These are phyloP conservation scores for Tylopilus sp. DNA, from an alignment of 768 basidiomycete species.

Conservation along the genomic window DNA sequence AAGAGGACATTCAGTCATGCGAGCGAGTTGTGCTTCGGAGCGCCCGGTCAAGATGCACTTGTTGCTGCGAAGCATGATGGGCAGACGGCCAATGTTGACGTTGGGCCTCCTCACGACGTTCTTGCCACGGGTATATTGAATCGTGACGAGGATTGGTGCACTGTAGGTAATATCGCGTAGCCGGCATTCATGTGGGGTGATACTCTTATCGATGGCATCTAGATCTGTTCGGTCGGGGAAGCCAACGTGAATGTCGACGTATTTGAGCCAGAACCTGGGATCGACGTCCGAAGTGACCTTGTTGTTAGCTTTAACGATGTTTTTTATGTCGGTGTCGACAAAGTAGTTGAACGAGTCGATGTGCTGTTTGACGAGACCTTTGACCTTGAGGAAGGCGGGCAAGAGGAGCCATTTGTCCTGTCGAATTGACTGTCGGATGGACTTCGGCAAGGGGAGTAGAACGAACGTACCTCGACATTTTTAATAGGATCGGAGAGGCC, in stretches of 20 bases:
- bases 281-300: conserved; percentile 96
- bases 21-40: conserved; percentile 78
- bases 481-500: conserved; percentile 89
- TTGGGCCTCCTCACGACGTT: conserved; percentile 79
- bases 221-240: conserved; percentile 87
- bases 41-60: conserved; percentile 87
- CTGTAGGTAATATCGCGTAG: conserved; percentile 93
- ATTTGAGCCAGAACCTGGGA: conserved; percentile 94
- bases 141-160: conserved; percentile 89
- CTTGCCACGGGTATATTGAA: conserved; percentile 92
- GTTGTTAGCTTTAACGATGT: conserved; percentile 90
- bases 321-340: conserved; percentile 95
- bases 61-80: conserved; percentile 95
- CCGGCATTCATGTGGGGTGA: conserved; percentile 97
- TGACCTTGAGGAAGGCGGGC: conserved; percentile 95
- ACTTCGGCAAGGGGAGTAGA: background rate
- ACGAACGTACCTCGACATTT: conserved; percentile 72
- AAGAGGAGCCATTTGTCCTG: conserved; percentile 99
- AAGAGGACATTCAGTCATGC: conserved; percentile 94
- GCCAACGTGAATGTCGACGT: conserved; percentile 92
- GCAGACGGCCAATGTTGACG: conserved; percentile 85
- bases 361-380: conserved; percentile 98
- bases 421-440: background rate
- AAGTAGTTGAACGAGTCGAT: conserved; percentile 99
- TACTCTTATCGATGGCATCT: conserved; percentile 69